Conservation (phyloP, 352 stramenopile species). For the Phytophthora chlamydospora region DNA sequence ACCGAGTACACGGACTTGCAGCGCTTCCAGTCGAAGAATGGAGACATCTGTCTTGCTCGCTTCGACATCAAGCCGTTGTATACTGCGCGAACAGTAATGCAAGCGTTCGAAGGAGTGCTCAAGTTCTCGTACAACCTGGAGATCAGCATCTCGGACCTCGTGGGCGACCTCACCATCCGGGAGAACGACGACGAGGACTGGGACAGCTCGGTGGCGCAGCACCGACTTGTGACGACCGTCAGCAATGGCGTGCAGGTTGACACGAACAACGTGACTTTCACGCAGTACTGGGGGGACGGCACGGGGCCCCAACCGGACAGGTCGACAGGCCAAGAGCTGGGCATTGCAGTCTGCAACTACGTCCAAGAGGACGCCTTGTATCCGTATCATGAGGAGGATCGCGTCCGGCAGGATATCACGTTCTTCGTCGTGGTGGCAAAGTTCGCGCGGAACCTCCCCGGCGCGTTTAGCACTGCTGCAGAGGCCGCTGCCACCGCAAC, state of each 20-base stretch:
- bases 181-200: constrained; percentile 46
- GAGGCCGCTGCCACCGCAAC: background rate
- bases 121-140: constrained; percentile 57
- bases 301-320: constrained; percentile 9
- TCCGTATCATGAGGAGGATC: constrained; percentile 41
- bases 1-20: constrained; percentile 45
- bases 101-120: constrained; percentile 47
- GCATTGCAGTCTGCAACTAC: constrained; percentile 46
- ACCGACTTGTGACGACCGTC: constrained; percentile 43
- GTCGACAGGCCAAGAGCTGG: constrained; percentile 30
- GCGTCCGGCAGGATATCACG: constrained; percentile 58
- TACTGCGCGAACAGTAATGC: constrained; percentile 26
- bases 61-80: constrained; percentile 59
- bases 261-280: constrained; percentile 49
- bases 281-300: constrained; percentile 35
- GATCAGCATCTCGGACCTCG: constrained; percentile 44
- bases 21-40: constrained; percentile 40
- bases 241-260: constrained; percentile 34
- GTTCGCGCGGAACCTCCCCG: constrained; percentile 13
- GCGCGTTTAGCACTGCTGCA: constrained; percentile 3
- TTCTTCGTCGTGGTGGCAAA: constrained; percentile 42
- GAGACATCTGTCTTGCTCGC: constrained; percentile 38
- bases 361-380: constrained; percentile 57
- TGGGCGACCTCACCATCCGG: constrained; percentile 49
- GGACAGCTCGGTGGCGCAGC: constrained; percentile 38